Base-by-base conservation (phyloP, 2,329 filamentous ascomycete species). In the Phyllosticta citrichinensis region DNA sequence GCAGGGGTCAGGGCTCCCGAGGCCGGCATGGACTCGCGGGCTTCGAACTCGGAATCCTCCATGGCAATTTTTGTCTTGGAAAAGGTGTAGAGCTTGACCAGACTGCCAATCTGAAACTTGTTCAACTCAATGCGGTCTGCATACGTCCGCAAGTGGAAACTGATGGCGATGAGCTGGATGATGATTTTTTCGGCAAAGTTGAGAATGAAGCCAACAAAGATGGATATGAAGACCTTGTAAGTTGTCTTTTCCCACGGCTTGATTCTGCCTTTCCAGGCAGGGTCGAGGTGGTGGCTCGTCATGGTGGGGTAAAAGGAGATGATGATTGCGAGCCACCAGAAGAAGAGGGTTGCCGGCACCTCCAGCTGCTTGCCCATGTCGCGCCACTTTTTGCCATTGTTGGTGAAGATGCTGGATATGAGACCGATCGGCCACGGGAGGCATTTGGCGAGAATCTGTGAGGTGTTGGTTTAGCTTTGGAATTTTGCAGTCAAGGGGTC, bases 161-260 rank as follows among this genome's bases (percentile, higher is more conserved):
- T 91, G 62, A 92, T 92, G 33, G 93, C 92, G 66, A 97, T 96
- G 75, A 96, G 87, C 70, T 97, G 92, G 60, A 97, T 96, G 66
- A 96, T 83, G 63, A 97, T 88, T 78, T 97, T 97, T 74, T 97
- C 92, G 58, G 87, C 80, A 63, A 94, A 87, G 74, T 97, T 97
- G 64, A 97, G 78, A 2, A 85, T 79, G 0, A 86, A 83, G 63
- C 89, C 83, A 14, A 95, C 87, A 67, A 97, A 92, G n/a, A 95
- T 70, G 2, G 89, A 82, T 19, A 96, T 85, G 63, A 97, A 86
- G 67, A 97, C 83, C 72, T 95, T 96, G 79, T 95, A 89, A 65
- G 91, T 83, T 14, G 87, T 83, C 30, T 75, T 77, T 72, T 96
- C 88, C 93, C 93, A 97, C 3, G 75, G 65, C 22, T 80, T 79